Percentiles rank a stretch among this genome's conserved stretches.
Conservation (phyloP, 345 rosid genomes). For the Salix suchowensis region DNA sequence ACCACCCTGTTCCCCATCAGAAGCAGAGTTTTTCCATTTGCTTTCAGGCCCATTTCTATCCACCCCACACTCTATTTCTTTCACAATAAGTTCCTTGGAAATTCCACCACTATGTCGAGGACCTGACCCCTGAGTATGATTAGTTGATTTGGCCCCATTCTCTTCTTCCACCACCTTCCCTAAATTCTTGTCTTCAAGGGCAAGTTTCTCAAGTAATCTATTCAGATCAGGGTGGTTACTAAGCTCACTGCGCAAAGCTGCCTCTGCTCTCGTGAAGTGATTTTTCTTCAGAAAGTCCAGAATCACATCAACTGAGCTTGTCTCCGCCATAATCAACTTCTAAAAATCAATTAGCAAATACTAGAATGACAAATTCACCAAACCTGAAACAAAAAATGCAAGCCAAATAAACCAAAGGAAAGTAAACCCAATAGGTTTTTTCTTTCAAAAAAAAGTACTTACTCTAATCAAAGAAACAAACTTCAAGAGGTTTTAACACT, state of each 20-base stretch:
- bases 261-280: conserved; percentile 85
- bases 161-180: conserved; percentile 37
- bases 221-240: conserved; percentile 61
- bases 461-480: background rate
- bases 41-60: conserved; percentile 55
- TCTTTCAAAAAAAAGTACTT: background rate
- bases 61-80: conserved; percentile 76
- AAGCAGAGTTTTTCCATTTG: conserved; percentile 50
- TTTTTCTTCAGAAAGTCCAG: conserved; percentile 74
- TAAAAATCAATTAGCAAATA: conserved; percentile 17
- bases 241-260: conserved; percentile 87
- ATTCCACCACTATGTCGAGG: conserved; percentile 44
- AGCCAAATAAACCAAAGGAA: background rate
- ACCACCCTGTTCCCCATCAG: conserved; percentile 35
- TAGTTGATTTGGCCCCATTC: conserved; percentile 25
- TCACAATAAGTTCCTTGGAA: conserved; percentile 79
- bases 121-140: conserved; percentile 31
- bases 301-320: conserved; percentile 64
- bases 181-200: conserved; percentile 46
- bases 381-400: conserved; percentile 30
- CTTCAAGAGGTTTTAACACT: background rate
- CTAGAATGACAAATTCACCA: conserved; percentile 19
- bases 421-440: background rate
- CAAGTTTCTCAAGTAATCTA: conserved; percentile 61
- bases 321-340: conserved; percentile 55